Conservation (phyloP, 2,329 filamentous ascomycete genomes). For the Coleophoma eucalyptorum region DNA sequence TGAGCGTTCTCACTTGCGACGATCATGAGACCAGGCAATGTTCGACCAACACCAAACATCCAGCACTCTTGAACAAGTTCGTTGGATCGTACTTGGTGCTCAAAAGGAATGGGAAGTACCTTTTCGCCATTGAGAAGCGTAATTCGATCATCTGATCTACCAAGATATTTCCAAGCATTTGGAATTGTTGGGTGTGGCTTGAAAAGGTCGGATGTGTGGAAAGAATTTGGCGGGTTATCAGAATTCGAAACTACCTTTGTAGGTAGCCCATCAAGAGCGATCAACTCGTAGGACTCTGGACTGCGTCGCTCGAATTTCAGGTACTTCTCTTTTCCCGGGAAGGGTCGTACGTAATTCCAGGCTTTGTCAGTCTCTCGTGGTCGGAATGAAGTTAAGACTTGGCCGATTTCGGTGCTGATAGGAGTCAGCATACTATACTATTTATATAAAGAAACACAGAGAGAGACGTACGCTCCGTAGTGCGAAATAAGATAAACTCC, state of each 20-base stretch:
- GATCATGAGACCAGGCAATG: conserved; percentile 47
- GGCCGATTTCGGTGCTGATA: conserved; percentile 51
- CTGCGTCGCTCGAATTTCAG: conserved; percentile 9
- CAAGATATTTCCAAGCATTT: conserved; percentile 40
- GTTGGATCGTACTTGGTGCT: conserved; percentile 48
- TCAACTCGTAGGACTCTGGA: conserved; percentile 7
- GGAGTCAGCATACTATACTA: not conserved
- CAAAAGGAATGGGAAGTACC: conserved; percentile 38
- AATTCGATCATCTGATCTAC: conserved; percentile 40
- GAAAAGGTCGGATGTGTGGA: conserved; percentile 41
- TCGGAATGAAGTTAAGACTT: conserved; percentile 57
- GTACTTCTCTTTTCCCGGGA: conserved; percentile 5
- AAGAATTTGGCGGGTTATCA: conserved; percentile 39
- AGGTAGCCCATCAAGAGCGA: conserved; percentile 33
- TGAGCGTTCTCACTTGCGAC: conserved; percentile 40
- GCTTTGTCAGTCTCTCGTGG: conserved; percentile 42
- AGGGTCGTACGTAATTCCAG: conserved; percentile 55
- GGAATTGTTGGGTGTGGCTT: conserved; percentile 35
- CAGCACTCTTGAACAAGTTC: conserved; percentile 48
- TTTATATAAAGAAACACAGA: not conserved
- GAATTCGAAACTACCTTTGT: conserved; percentile 34
- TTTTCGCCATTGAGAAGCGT: conserved; percentile 44
- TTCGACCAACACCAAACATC: conserved; percentile 49
- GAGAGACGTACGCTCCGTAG: conserved; percentile 48
- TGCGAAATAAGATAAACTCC: conserved; percentile 53